A percentile compares a stretch with the other conserved stretches of the same genome.
Evolutionary conservation across 495 filamentous ascomycete species (phyloP).

Genomic region (Aspergillus haitiensis): DNA sequence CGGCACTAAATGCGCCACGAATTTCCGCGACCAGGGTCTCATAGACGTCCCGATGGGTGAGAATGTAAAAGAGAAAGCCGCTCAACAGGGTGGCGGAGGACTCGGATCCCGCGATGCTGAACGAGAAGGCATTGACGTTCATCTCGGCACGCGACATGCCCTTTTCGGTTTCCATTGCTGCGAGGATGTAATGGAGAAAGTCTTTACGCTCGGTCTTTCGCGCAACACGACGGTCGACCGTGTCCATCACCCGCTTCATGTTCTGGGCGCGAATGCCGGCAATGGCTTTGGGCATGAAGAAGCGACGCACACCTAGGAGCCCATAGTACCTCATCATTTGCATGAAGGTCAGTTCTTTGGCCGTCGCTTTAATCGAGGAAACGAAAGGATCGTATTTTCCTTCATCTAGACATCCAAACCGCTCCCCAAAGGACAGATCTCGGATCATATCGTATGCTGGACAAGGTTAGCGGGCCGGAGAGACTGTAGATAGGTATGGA

Average conservation of each 20-base stretch:
- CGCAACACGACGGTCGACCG: slow-evolving; percentile 18
- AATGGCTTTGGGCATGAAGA: background rate
- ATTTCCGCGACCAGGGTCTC: background rate
- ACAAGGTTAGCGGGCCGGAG: background rate
- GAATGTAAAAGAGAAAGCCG: slow-evolving; percentile 50
- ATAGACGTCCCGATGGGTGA: slow-evolving; percentile 23
- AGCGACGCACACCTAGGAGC: background rate
- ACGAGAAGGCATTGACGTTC: slow-evolving; percentile 35
- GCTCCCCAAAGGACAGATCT: slow-evolving; percentile 7
- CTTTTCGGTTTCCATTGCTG: slow-evolving; percentile 26
- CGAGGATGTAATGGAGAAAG: slow-evolving; percentile 31
- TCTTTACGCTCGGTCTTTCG: slow-evolving; percentile 24
- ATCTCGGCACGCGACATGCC: slow-evolving; percentile 41
- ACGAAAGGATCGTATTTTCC: slow-evolving; percentile 6
- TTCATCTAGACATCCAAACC: background rate
- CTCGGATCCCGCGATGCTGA: slow-evolving; percentile 52
- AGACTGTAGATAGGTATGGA: no score
- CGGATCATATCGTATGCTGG: slow-evolving; percentile 3
- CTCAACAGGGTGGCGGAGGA: slow-evolving; percentile 54
- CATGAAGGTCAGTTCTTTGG: background rate
- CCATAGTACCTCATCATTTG: background rate
- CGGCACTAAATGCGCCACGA: background rate
- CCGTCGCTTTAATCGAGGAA: background rate
- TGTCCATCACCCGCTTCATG: slow-evolving; percentile 13
- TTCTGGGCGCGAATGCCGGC: background rate